Conservation (phyloP, 768 basidiomycete genomes). For the Suillus brevipes region DNA sequence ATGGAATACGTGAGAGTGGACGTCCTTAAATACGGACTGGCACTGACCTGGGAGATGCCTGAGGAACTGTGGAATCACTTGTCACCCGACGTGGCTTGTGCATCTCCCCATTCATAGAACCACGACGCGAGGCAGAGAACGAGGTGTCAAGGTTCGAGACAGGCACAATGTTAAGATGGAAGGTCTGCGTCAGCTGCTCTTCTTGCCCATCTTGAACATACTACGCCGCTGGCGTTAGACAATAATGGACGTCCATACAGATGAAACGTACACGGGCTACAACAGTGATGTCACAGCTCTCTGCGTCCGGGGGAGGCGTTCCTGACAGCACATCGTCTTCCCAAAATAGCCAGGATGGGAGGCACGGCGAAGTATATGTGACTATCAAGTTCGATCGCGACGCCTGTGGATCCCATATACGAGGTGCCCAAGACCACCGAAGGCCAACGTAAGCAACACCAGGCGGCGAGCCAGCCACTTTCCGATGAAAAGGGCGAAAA, state of each 20-base stretch:
- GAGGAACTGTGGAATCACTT: constrained; percentile 39
- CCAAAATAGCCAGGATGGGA: constrained; percentile 91
- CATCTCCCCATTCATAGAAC: constrained; percentile 47
- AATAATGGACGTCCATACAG: constrained; percentile 10
- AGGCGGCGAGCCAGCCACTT: constrained; percentile 82
- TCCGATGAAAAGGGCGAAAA: constrained; percentile 86
- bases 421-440: constrained; percentile 87
- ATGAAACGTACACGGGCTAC: constrained; percentile 64
- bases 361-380: constrained; percentile 72
- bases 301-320: constrained; percentile 73
- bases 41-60: constrained; percentile 33
- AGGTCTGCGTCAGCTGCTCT: constrained; percentile 62
- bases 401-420: constrained; percentile 96
- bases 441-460: constrained; percentile 79
- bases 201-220: constrained; percentile 76
- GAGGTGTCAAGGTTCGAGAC: constrained; percentile 50
- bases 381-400: constrained; percentile 80
- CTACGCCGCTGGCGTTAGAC: constrained; percentile 36
- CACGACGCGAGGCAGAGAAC: constrained; percentile 45
- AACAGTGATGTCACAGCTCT: constrained; percentile 72
- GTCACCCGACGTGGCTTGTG: constrained; percentile 43
- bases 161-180: constrained; percentile 74
- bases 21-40: background rate
- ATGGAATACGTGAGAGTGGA: constrained; percentile 11
- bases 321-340: constrained; percentile 81